phyloP scores from a whole-genome alignment of 2,329 filamentous ascomycete species.

The Microsporum audouinii region DNA sequence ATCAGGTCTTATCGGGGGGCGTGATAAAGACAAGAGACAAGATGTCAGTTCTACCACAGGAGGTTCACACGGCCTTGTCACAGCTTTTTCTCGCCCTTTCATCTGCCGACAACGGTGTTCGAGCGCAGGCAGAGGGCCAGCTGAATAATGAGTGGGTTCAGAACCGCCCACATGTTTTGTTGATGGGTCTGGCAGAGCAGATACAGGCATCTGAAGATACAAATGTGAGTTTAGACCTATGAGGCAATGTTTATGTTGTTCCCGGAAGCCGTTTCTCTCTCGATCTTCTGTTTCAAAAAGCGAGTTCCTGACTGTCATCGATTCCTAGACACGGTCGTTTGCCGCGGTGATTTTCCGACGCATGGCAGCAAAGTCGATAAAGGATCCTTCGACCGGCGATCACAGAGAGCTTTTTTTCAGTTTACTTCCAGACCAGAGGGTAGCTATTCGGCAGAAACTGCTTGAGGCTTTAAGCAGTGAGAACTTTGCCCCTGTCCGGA shows the following conservation, averaged over 20 bases:
- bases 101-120: constrained; percentile 74
- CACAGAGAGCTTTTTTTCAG: constrained; percentile 77
- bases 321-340: constrained; percentile 67
- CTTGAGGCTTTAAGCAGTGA: constrained; percentile 66
- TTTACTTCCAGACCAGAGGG: constrained; percentile 59
- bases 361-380: constrained; percentile 80
- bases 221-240: constrained; percentile 44
- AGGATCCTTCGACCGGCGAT: constrained; percentile 49
- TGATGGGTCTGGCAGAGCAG: constrained; percentile 93
- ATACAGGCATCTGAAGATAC: constrained; percentile 65
- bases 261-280: neutral
- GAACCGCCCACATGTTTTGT: constrained; percentile 67
- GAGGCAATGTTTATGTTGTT: no score
- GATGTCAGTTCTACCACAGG: constrained; percentile 78
- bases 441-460: constrained; percentile 71
- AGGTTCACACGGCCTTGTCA: constrained; percentile 71
- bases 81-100: constrained; percentile 82
- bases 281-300: neutral
- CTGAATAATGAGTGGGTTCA: constrained; percentile 82
- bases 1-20: neutral
- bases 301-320: constrained; percentile 11
- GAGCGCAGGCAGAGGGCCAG: constrained; percentile 79
- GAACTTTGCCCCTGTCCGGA: constrained; percentile 61
- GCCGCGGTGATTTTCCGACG: constrained; percentile 87
- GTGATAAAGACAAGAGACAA: constrained; percentile 14